These are phyloP conservation scores for Filosporella fistucella DNA, from an alignment of 495 filamentous ascomycete genomes.

Conservation along the genomic window DNA sequence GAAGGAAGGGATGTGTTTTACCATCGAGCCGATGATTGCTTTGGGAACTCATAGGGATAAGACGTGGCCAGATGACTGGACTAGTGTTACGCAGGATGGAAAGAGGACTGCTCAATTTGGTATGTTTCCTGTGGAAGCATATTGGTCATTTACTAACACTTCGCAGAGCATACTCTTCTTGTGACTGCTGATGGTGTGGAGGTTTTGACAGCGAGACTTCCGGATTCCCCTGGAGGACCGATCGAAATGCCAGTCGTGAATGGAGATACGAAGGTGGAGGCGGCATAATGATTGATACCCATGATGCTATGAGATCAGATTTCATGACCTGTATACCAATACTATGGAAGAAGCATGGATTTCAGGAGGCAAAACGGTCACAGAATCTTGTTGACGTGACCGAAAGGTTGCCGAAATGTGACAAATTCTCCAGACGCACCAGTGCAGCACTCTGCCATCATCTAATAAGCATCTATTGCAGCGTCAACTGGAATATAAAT, in stretches of 20 bases:
- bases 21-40: constrained; percentile 90
- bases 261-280: constrained; percentile 5
- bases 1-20: constrained; percentile 89
- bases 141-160: constrained; percentile 5
- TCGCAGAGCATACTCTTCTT: constrained; percentile 80
- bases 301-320: too few relatives aligned
- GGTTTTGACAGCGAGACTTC: constrained; percentile 78
- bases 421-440: too few relatives aligned
- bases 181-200: constrained; percentile 94
- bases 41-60: constrained; percentile 74
- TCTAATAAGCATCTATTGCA: too few relatives aligned
- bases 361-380: too few relatives aligned
- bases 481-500: too few relatives aligned
- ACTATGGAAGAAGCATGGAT: too few relatives aligned
- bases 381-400: too few relatives aligned
- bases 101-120: constrained; percentile 79
- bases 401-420: too few relatives aligned
- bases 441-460: too few relatives aligned
- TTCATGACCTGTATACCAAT: not conserved
- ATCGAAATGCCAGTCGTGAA: constrained; percentile 59
- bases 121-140: constrained; percentile 6
- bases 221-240: constrained; percentile 80
- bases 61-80: constrained; percentile 92
- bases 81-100: constrained; percentile 76
- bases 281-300: constrained; percentile 2